phyloP scores from a whole-genome alignment of 495 filamentous ascomycete genomes.

The Xylaria grammica region DNA sequence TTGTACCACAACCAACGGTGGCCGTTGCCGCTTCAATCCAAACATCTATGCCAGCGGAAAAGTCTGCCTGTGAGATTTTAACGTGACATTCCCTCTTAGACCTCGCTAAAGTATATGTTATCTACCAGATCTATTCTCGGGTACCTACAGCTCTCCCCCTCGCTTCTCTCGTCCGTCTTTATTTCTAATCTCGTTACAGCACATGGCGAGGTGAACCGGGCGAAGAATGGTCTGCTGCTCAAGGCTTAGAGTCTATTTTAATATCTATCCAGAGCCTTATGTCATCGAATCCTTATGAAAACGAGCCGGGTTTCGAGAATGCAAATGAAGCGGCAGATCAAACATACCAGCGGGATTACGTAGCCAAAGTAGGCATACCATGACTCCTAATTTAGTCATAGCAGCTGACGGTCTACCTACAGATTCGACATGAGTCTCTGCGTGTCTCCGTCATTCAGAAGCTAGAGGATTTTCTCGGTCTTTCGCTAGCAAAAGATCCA shows the following conservation, averaged over 20 bases:
- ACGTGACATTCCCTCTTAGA: not conserved
- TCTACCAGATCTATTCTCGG: constrained; percentile 81
- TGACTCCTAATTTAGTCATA: not conserved
- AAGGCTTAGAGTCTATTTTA: constrained; percentile 91
- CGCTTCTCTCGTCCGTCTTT: constrained; percentile 10
- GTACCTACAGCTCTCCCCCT: constrained; percentile 51
- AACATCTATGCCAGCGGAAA: constrained; percentile 93
- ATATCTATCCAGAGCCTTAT: constrained; percentile 96
- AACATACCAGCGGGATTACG: constrained; percentile 78
- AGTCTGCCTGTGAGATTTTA: constrained; percentile 78
- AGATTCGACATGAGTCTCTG: constrained; percentile 93
- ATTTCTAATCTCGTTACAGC: constrained; percentile 54
- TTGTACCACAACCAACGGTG: constrained; percentile 83
- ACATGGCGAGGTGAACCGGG: constrained; percentile 91
- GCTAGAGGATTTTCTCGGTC: constrained; percentile 77
- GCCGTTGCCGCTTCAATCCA: constrained; percentile 89
- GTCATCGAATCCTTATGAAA: constrained; percentile 92
- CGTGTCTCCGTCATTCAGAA: constrained; percentile 85
- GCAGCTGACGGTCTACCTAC: constrained; percentile 8
- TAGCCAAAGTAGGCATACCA: constrained; percentile 72
- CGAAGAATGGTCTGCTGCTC: constrained; percentile 95
- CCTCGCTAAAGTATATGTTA: constrained; percentile 24
- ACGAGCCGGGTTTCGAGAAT: constrained; percentile 91
- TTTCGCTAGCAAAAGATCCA: constrained; percentile 50
- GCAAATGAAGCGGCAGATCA: constrained; percentile 69